Base-by-base conservation (phyloP, 75 land plant genomes). In the Azolla pinnata region DNA sequence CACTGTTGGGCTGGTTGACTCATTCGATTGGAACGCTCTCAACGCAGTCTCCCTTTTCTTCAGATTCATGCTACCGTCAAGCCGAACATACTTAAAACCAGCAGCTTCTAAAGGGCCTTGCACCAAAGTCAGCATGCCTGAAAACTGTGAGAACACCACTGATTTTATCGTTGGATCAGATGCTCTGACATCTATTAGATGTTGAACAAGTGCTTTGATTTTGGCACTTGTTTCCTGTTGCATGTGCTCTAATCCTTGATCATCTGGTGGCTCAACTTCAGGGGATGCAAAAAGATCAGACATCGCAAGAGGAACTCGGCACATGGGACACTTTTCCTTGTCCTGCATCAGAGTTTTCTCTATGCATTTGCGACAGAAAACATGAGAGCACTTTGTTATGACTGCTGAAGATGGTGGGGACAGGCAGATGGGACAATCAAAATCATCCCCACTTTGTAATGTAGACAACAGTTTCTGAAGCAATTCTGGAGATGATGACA, bases 381-480 rank as follows among this genome's bases (percentile, higher is more conserved):
- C 72, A 60, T 92, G 97, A 26, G 93, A 78, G 56, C 97, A 92
- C 33, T 64, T 73, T 5, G 97, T 92, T 42, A 92, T 92, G 16
- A 88, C 71, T 0, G 81, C 77, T 17, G 74, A 67, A 0, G 75
- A 60, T 0, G 97, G 97, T 16, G 93, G 89, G 59, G 77, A 84
- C 5, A 92, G 85, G 56, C 97, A 92, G 23, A 92, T 78, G 18
- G 97, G 95, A 52, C 97, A 92, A 44, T 92, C 97, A 44, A 92
- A 92, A 62, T 92, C 97, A 69, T 88, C 97, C 30, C 89, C 93
- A 68, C 77, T 83, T 73, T 84, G 79, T 29, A 92, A 55, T 38
- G 74, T 50, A 10, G 75, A 60, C 2, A 83, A 60, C 47, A 87
- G 47, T 65, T 92, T 92, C 47, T 75, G 59, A 44, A 92, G 82